These are phyloP conservation scores for Neoboletus magnificus DNA, from an alignment of 768 basidiomycete genomes.

Conservation along the genomic window DNA sequence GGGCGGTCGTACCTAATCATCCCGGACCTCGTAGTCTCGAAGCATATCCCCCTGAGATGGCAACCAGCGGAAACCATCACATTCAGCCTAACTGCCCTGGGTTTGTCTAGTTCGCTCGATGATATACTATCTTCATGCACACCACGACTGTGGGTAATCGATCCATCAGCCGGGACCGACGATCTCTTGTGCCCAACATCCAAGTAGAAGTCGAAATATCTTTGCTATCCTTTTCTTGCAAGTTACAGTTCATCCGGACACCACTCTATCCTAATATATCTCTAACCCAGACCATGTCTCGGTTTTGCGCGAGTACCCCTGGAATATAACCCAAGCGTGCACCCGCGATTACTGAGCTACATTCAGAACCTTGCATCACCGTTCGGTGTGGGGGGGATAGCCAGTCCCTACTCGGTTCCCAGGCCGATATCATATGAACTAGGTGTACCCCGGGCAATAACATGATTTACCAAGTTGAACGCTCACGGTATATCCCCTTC, in stretches of 20 bases:
- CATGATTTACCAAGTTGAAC: too few species aligned
- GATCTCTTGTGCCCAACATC: not conserved
- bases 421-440: not conserved
- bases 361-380: not conserved
- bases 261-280: not conserved
- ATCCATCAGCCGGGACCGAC: not conserved
- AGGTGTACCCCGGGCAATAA: not conserved
- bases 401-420: not conserved
- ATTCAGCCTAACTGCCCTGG: not conserved
- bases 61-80: not conserved
- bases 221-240: not conserved
- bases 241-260: not conserved
- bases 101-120: not conserved
- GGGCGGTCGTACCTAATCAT: not conserved
- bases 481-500: too few species aligned
- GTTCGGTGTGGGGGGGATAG: not conserved
- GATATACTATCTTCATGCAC: too few species aligned
- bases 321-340: not conserved
- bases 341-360: not conserved
- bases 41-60: not conserved
- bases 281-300: not conserved
- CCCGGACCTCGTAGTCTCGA: not conserved
- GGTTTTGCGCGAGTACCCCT: not conserved
- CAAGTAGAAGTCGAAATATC: not conserved
- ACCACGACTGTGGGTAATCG: not conserved